Evolutionary conservation across 257 asterid species (phyloP), one percentile per base, ranked within the genome.

Genomic region (Solanum neorickii): DNA sequence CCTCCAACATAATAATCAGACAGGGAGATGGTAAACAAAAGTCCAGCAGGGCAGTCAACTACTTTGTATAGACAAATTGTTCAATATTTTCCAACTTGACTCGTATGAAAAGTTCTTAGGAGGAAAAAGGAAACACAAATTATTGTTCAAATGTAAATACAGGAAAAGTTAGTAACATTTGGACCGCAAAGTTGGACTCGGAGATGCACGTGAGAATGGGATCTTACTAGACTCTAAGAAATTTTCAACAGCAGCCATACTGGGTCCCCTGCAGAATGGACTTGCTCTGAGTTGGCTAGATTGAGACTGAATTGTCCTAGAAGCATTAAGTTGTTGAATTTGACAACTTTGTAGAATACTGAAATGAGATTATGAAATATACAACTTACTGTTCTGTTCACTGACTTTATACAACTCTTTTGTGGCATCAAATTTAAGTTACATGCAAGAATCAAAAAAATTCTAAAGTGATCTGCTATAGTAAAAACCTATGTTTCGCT

Each of bases 1-100:
- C 52, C 92, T 94, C 88, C 95, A 94, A 39, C 90, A 86, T 89
- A 90, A 69, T 3, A 69, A 65, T 69, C 85, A 82, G 18, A 82
- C 70, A 49, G 15, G 85, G 16, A 29, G 69, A 49, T 82, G 85
- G 85, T 82, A 82, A 82, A 49, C 27, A 18, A 18, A 49, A 82
- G 85, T 18, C 70, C 44, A 27, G 85, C 1, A 49, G 69, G 49
- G 29, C 69, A 82, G 70, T 82, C 85, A 82, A 49, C 41, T 49
- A 9, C 44, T 49, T 20, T 78, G 9, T 46, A 78, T 78, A 82
- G 85, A 80, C 69, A 82, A 82, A 82, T 82, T 82, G 85, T 49
- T 49, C 85, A 82, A 82, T 29, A 62, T 49, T 47, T 77, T 82
- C 85, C 85, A 82, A 82, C 27, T 82, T 49, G 42, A 80, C 85